Percentiles rank a stretch among this genome's conserved stretches.
phyloP scores from a whole-genome alignment of 371 early-diverging fungal species.

The Haplosporangium sp. region DNA sequence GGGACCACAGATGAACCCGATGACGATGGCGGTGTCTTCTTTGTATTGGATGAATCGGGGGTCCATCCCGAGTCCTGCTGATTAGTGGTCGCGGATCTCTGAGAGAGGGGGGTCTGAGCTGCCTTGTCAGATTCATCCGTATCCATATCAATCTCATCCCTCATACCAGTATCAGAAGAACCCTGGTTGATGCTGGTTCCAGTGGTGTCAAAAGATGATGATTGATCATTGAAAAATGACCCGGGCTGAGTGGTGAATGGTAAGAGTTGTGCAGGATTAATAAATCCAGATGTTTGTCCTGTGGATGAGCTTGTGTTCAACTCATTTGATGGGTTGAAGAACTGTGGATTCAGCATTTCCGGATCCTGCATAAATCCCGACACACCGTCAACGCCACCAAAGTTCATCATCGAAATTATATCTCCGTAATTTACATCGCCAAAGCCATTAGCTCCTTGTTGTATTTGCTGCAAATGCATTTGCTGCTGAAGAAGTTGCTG shows the following conservation, averaged over 20 bases:
- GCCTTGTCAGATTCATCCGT: conserved; percentile 40
- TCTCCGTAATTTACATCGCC: conserved; percentile 46
- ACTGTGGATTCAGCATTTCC: conserved; percentile 37
- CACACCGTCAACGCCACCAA: conserved; percentile 28
- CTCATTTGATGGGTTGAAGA: conserved; percentile 31
- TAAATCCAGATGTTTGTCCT: conserved; percentile 38
- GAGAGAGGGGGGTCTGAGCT: conserved; percentile 3
- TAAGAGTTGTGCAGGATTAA: conserved; percentile 57
- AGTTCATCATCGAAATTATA: conserved; percentile 41
- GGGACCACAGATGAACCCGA: conserved; percentile 45
- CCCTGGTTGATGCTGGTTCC: conserved; percentile 13
- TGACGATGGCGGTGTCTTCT: conserved; percentile 45
- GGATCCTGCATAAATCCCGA: conserved; percentile 44
- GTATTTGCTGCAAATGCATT: conserved; percentile 34
- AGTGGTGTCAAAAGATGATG: conserved; percentile 24
- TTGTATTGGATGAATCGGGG: conserved; percentile 21
- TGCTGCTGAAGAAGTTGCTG: conserved; percentile 35
- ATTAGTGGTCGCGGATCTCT: conserved; percentile 10
- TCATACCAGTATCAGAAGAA: conserved; percentile 16
- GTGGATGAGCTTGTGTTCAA: conserved; percentile 5
- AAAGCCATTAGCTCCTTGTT: conserved; percentile 36
- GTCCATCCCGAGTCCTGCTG: conserved; percentile 31
- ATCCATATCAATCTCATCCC: conserved; percentile 49
- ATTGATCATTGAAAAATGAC: conserved; percentile 44
- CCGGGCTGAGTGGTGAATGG: conserved; percentile 48